Percentiles rank a stretch among this genome's conserved stretches.
Conservation (phyloP, 768 basidiomycete genomes). For the Trametes cinnabarina region DNA sequence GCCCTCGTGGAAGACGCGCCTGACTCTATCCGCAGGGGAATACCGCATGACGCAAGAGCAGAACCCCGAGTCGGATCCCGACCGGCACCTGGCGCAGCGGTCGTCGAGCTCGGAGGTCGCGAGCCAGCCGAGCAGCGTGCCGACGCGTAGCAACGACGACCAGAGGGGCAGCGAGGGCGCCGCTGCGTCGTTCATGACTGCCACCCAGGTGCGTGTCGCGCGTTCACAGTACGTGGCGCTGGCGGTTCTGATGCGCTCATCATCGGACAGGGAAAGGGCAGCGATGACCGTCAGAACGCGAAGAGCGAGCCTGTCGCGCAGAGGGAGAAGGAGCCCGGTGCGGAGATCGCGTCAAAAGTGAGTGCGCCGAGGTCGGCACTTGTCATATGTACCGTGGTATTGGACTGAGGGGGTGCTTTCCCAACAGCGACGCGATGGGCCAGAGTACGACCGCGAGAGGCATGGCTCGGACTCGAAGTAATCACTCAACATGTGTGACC, state of each 20-base stretch:
- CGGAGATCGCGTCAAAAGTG: constrained; percentile 5
- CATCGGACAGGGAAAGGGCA: background rate
- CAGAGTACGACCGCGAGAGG: constrained; percentile 3
- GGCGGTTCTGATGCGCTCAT: no score
- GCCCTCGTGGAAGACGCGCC: background rate
- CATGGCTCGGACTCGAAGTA: background rate
- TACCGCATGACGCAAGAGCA: constrained; percentile 14
- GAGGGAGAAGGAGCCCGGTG: constrained; percentile 1
- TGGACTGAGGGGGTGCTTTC: background rate
- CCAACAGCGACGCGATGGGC: background rate
- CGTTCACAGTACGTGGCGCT: no score
- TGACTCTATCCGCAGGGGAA: background rate
- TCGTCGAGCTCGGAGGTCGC: background rate
- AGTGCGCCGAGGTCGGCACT: no score
- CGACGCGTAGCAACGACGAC: background rate
- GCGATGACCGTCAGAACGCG: background rate
- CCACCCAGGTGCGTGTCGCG: background rate
- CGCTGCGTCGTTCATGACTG: background rate
- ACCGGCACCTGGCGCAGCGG: background rate
- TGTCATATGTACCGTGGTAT: no score
- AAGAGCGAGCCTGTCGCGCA: background rate
- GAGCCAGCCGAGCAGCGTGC: background rate
- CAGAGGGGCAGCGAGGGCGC: background rate
- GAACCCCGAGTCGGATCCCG: background rate
- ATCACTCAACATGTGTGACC: no score